Base-by-base conservation (phyloP, 2,329 filamentous ascomycete genomes). In the Colletotrichum sp. region DNA sequence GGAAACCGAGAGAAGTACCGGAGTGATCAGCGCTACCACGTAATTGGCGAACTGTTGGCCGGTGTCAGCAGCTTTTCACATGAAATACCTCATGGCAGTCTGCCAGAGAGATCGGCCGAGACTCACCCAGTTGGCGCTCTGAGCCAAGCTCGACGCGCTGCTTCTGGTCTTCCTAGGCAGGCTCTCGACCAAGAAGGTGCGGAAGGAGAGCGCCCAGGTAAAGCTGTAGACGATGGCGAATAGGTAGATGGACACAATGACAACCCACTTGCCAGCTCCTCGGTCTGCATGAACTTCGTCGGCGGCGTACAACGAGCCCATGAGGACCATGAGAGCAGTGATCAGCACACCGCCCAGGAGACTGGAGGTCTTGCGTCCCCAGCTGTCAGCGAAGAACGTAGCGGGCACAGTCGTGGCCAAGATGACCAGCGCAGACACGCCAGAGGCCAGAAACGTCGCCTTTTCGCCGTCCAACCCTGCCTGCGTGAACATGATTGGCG, bases 401-500 rank as follows among this genome's bases (percentile, higher is more conserved):
- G 89, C 90, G 0, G 90, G 89, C 3, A 92, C 86, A 0, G 90
- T 91, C 18, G 87, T 85, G 8, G 84, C 85, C 21, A 92, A 85
- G 74, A 92, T 92, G 5, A 90, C 85, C 3, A 93, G 81, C 1
- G 90, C 90, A 1, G 90, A 91, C 9, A 93, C 85, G 0, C 91
- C 91, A 0, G 91, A 92, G 0, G 91, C 91, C 15, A 93, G 84
- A 74, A 92, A 90, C 0, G 87, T 89, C 2, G 89, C 87, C 71
- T 87, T 85, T 13, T 88, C 85, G 3, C 88, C 89, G 8, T 85
- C 83, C 4, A 93, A 85, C 0, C 92, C 92, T 0, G 92, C 91
- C 72, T 92, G 90, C 24, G 87, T 84, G 78, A 93, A 93, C 0
- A 93, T 82, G 1, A 90, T 84, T 0, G 92, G 92, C 0, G 91